Conservation (phyloP, 2,329 filamentous ascomycete species). For the Mariannaea elegans region DNA sequence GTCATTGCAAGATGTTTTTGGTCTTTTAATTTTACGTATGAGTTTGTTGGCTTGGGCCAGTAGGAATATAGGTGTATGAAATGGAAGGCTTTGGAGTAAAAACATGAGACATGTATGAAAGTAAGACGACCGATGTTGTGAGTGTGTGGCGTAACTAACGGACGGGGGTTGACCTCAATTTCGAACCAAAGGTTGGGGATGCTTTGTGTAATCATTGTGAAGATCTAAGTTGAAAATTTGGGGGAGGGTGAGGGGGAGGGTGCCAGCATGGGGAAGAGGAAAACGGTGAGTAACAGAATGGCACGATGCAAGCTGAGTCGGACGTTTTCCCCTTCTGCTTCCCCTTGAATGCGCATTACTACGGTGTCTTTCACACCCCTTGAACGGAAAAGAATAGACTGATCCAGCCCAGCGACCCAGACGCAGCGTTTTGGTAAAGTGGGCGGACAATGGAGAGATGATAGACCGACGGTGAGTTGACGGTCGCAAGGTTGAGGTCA, state of each 20-base stretch:
- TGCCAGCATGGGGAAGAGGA: not conserved
- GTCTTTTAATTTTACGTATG: constrained; percentile 24
- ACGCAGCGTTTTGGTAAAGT: constrained; percentile 14
- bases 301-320: constrained; percentile 24
- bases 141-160: constrained; percentile 3
- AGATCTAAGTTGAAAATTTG: not conserved
- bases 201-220: not conserved
- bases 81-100: constrained; percentile 7
- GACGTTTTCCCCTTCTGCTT: constrained; percentile 15
- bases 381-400: constrained; percentile 13
- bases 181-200: not conserved
- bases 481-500: not conserved
- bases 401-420: not conserved
- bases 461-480: constrained; percentile 34
- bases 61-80: constrained; percentile 17
- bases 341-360: not conserved
- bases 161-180: not conserved
- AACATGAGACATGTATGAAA: constrained; percentile 7
- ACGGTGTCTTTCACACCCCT: not conserved
- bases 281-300: constrained; percentile 23
- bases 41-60: constrained; percentile 20
- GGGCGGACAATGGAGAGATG: constrained; percentile 21
- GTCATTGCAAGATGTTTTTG: constrained; percentile 28
- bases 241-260: too few relatives aligned
- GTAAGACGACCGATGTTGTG: not conserved